Evolutionary conservation across 164 flowering plant genomes (phyloP).

Genomic region (Kingdonia uniflora): DNA sequence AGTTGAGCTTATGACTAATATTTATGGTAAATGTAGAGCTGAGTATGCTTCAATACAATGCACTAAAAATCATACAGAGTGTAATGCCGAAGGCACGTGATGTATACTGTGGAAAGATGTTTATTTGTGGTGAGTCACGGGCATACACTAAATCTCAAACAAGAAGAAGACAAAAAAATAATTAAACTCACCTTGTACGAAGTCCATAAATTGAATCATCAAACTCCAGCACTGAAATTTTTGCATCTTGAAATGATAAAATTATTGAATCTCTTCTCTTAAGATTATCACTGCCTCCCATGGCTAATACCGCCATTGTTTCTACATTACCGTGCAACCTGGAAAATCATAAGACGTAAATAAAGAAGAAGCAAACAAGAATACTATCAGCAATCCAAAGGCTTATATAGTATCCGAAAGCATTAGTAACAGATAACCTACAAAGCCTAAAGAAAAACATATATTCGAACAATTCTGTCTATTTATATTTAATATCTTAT

Average conservation of each 20-base stretch:
- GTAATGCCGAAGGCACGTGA: too few species aligned
- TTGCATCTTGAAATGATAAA: conserved; percentile 74
- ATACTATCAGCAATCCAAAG: not conserved
- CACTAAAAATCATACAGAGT: too few species aligned
- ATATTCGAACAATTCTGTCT: not conserved
- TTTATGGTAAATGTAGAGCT: too few species aligned
- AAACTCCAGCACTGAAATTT: conserved; percentile 81
- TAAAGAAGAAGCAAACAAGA: not conserved
- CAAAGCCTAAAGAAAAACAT: not conserved
- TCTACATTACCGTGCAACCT: conserved; percentile 97
- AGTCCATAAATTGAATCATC: conserved; percentile 91
- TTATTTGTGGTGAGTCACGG: too few species aligned
- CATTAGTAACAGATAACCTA: not conserved
- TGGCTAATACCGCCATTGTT: conserved; percentile 59
- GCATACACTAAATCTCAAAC: too few species aligned
- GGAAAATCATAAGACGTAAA: conserved; percentile 5
- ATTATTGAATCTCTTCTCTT: conserved; percentile 85
- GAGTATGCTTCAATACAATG: too few species aligned
- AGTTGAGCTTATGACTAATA: too few species aligned
- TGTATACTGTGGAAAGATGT: too few species aligned
- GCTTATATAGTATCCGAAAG: not conserved
- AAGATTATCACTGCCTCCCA: conserved; percentile 43
- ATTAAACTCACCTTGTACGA: conserved; percentile 59
- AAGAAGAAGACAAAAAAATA: not conserved
- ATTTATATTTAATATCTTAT: not conserved